phyloP scores from a whole-genome alignment of 768 basidiomycete species.

The Lanmaoa rubissima region DNA sequence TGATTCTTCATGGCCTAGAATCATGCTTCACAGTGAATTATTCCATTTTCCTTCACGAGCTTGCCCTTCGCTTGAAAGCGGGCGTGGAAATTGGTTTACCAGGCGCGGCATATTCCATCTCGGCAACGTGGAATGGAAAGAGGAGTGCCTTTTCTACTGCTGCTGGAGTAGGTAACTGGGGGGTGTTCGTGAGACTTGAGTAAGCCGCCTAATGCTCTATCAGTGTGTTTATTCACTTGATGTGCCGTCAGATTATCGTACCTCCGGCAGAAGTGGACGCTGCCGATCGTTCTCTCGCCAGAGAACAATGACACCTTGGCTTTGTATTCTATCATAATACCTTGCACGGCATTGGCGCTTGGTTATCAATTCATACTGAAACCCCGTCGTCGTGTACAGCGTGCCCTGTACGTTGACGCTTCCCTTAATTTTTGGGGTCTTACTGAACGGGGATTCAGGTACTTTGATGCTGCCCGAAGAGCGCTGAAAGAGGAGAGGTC shows the following conservation, averaged over 20 bases:
- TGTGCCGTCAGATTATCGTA: constrained; percentile 45
- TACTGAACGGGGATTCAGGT: constrained; percentile 41
- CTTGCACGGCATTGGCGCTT: constrained; percentile 50
- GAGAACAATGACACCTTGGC: constrained; percentile 47
- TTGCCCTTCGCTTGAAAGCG: constrained; percentile 51
- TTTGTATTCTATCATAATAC: constrained; percentile 51
- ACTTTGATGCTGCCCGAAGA: constrained; percentile 62
- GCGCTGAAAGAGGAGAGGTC: constrained; percentile 63
- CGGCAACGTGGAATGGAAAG: constrained; percentile 50
- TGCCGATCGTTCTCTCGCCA: constrained; percentile 58
- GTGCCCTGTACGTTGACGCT: constrained; percentile 45
- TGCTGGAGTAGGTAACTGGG: constrained; percentile 44
- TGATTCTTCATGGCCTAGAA: constrained; percentile 45
- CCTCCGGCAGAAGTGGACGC: constrained; percentile 52
- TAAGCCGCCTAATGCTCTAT: constrained; percentile 28
- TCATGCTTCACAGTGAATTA: constrained; percentile 52
- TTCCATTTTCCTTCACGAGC: constrained; percentile 51
- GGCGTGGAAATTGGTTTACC: constrained; percentile 47
- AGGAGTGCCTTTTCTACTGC: constrained; percentile 42
- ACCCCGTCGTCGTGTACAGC: constrained; percentile 51
- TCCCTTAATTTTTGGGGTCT: constrained; percentile 8
- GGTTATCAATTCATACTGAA: constrained; percentile 58
- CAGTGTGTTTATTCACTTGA: constrained; percentile 13
- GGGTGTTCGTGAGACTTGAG: constrained; percentile 57
- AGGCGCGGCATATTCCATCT: constrained; percentile 43